phyloP scores from a whole-genome alignment of 148 eudicot genomes.

The Silene conica region DNA sequence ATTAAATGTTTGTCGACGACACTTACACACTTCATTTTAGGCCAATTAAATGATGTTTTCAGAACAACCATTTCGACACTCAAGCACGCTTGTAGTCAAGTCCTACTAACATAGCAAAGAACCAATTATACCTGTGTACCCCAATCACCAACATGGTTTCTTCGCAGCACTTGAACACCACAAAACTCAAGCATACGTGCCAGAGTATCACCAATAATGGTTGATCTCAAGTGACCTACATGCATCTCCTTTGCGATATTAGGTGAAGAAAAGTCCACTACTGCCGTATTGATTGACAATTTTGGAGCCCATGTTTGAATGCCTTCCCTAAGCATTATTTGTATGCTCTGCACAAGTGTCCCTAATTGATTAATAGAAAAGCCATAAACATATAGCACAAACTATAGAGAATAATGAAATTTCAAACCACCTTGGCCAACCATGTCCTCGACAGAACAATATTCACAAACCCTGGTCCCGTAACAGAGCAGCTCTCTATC shows the following conservation, averaged over 20 bases:
- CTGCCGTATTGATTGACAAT: constrained; percentile 61
- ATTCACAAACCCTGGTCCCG: constrained; percentile 94
- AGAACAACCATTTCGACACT: no score
- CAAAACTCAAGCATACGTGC: constrained; percentile 95
- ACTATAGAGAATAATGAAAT: neutral
- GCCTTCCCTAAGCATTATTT: constrained; percentile 75
- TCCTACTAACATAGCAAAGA: no score
- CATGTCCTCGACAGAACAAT: constrained; percentile 60
- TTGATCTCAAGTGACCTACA: constrained; percentile 92
- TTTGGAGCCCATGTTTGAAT: constrained; percentile 86
- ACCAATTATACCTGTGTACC: constrained; percentile 70
- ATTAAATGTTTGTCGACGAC: no score
- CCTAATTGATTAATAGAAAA: constrained; percentile 14
- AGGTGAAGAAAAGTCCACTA: constrained; percentile 95
- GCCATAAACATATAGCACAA: neutral
- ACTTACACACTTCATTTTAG: no score
- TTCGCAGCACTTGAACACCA: constrained; percentile 75
- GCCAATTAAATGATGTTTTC: no score
- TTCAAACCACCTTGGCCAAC: constrained; percentile 70
- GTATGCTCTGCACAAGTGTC: constrained; percentile 58
- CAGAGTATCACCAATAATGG: constrained; percentile 88
- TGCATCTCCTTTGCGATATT: constrained; percentile 99
- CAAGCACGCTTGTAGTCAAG: no score
- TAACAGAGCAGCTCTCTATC: constrained; percentile 66
- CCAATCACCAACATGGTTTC: constrained; percentile 99